Base-by-base conservation (phyloP, 2,329 filamentous ascomycete species). In the Ophiostoma australiae region DNA sequence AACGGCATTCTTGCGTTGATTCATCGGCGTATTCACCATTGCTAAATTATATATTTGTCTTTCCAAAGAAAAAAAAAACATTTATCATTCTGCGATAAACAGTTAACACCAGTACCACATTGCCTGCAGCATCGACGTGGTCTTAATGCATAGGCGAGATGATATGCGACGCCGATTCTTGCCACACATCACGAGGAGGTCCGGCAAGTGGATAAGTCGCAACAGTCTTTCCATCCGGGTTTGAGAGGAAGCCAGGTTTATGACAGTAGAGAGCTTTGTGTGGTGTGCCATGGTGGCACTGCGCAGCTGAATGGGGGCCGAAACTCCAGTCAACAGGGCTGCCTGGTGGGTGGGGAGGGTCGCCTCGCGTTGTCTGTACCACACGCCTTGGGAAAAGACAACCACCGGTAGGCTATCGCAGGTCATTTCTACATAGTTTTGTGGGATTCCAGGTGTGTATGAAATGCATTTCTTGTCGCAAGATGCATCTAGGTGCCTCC, bases 121-220 rank as follows among this genome's bases (percentile, higher is more conserved):
- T 3, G 23, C 63, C 17, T 27, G 37, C 70, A 67, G 70, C 65
- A 70, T 70, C 70, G 52, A 68, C 27, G 70, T 67, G 69, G 44
- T 63, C 15, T 2, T 65, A 13, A 67, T 70, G 69, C 70, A 63
- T 15, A 70, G 52, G 70, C 52, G 68, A 27, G 70, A 70, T 37
- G 35, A 5, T 17, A 70, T 68, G 70, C 37, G 48, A 63, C 7
- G 66, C 5, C 70, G 70, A 68, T 68, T 63, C 35, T 41, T 48
- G 37, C n/a, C 48, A 39, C 66, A 31, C 23, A 33, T 39, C 17
- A 66, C 63, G 63, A 33, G 17, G 6, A 37, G 33, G 27, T 20
- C 13, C 58, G 58, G 58, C 15, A 63, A 33, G 5, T 63, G 58
- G 58, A 63, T 17, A 63, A 8, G 52, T 31, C 7, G 27, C 4